Conservation (phyloP, 1,139 yeast species). For the Suhomyces ambrosiae region DNA sequence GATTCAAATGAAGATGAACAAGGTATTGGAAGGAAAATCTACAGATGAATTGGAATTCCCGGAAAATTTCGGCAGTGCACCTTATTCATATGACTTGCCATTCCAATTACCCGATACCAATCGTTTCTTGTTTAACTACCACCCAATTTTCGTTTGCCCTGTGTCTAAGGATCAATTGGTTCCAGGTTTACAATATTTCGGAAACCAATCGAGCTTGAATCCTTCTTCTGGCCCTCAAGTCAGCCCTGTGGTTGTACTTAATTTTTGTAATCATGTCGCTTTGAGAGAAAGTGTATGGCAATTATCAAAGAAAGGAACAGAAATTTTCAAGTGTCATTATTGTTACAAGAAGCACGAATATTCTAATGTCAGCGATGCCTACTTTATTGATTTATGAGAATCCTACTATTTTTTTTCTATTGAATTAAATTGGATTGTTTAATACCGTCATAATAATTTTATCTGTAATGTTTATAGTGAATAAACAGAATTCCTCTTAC, state of each 20-base stretch:
- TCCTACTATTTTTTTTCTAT: too few relatives aligned
- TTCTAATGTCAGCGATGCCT: conserved; percentile 46
- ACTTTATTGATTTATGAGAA: conserved; percentile 41
- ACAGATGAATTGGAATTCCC: conserved; percentile 1
- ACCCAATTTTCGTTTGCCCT: conserved; percentile 89
- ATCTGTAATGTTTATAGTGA: neutral
- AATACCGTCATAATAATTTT: too few relatives aligned
- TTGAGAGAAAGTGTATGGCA: conserved; percentile 49
- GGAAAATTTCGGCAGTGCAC: conserved; percentile 17
- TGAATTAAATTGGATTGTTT: neutral
- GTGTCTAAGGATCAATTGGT: conserved; percentile 77
- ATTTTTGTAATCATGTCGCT: conserved; percentile 48
- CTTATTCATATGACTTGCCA: conserved; percentile 41
- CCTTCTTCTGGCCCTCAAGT: conserved; percentile 15
- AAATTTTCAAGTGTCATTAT: conserved; percentile 50
- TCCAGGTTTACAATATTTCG: conserved; percentile 32
- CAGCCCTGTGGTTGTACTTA: conserved; percentile 49
- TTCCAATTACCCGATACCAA: conserved; percentile 47
- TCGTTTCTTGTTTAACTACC: conserved; percentile 55
- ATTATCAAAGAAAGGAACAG: conserved; percentile 44
- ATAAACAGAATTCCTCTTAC: too few relatives aligned
- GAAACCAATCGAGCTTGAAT: conserved; percentile 16
- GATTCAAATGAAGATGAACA: conserved; percentile 42
- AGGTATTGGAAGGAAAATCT: conserved; percentile 8
- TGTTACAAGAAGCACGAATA: conserved; percentile 50